phyloP scores from a whole-genome alignment of 768 basidiomycete species.

The Asterophora lycoperdoides region DNA sequence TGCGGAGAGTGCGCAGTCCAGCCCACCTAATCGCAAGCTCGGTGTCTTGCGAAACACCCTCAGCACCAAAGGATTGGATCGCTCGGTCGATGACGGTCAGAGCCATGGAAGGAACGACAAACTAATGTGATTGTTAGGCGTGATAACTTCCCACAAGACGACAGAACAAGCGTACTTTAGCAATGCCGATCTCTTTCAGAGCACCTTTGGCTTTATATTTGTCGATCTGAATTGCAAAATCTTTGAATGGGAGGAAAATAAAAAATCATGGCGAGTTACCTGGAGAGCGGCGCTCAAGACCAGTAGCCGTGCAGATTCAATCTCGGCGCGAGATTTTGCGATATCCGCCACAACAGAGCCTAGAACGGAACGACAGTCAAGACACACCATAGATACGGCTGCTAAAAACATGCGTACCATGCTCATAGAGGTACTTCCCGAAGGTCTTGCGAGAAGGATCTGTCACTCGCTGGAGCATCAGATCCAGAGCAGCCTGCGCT shows the following conservation, averaged over 20 bases:
- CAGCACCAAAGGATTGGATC: conserved; percentile 95
- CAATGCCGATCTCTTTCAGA: conserved; percentile 94
- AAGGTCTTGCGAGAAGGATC: conserved; percentile 90
- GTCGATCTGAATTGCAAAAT: conserved; percentile 61
- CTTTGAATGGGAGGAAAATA: background rate
- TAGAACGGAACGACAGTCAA: conserved; percentile 21
- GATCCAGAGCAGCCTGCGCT: conserved; percentile 79
- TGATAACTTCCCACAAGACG: background rate
- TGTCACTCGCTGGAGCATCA: conserved; percentile 89
- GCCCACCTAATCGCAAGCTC: conserved; percentile 77
- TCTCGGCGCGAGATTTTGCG: conserved; percentile 88
- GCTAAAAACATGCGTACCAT: conserved; percentile 51
- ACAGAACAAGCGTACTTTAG: conserved; percentile 65
- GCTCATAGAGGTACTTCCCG: conserved; percentile 86
- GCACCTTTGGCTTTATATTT: conserved; percentile 89
- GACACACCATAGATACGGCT: background rate
- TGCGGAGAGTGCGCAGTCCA: conserved; percentile 77
- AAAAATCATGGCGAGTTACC: conserved; percentile 29
- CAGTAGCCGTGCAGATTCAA: conserved; percentile 81
- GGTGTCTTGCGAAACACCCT: conserved; percentile 89
- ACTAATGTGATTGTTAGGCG: conserved; percentile 43
- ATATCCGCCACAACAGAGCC: conserved; percentile 89
- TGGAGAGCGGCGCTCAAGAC: conserved; percentile 91
- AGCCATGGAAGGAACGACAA: conserved; percentile 91
- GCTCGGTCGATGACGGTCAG: conserved; percentile 87